Percentiles rank a stretch among this genome's conserved stretches.
Evolutionary conservation across 805 yeast genomes (phyloP).

Genomic region (Candida tibetensis): DNA sequence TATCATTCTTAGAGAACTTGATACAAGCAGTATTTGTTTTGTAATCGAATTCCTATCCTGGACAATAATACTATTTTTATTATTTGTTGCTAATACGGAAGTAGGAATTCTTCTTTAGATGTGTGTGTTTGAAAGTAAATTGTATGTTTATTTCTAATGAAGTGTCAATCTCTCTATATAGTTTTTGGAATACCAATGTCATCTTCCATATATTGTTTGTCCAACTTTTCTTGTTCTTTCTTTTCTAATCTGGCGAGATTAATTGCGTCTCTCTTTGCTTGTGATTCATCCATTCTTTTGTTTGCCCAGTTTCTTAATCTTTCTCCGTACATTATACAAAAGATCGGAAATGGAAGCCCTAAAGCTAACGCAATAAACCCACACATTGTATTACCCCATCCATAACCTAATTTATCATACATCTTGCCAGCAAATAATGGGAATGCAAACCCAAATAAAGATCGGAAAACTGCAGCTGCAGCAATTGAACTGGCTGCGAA

Average conservation of each 20-base stretch:
- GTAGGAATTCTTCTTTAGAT: too few relatives aligned
- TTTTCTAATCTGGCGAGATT: slow-evolving; percentile 15
- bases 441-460: slow-evolving; percentile 36
- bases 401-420: slow-evolving; percentile 34
- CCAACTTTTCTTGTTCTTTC: neutral
- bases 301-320: slow-evolving; percentile 34
- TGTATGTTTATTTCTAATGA: too few relatives aligned
- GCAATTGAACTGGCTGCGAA: slow-evolving; percentile 41
- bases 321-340: slow-evolving; percentile 37
- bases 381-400: slow-evolving; percentile 42
- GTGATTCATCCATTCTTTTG: slow-evolving; percentile 22
- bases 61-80: too few relatives aligned
- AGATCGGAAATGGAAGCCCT: slow-evolving; percentile 39
- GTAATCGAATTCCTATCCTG: too few relatives aligned
- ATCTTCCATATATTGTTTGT: too few relatives aligned
- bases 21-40: too few relatives aligned
- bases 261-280: slow-evolving; percentile 20
- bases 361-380: slow-evolving; percentile 31
- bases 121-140: too few relatives aligned
- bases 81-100: too few relatives aligned
- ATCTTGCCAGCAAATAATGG: slow-evolving; percentile 38
- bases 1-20: too few relatives aligned
- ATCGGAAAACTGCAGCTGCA: slow-evolving; percentile 41
- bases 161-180: too few relatives aligned
- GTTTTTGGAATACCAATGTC: too few relatives aligned